Evolutionary conservation across 345 rosid genomes (phyloP).

Genomic region (Turritis glabra): DNA sequence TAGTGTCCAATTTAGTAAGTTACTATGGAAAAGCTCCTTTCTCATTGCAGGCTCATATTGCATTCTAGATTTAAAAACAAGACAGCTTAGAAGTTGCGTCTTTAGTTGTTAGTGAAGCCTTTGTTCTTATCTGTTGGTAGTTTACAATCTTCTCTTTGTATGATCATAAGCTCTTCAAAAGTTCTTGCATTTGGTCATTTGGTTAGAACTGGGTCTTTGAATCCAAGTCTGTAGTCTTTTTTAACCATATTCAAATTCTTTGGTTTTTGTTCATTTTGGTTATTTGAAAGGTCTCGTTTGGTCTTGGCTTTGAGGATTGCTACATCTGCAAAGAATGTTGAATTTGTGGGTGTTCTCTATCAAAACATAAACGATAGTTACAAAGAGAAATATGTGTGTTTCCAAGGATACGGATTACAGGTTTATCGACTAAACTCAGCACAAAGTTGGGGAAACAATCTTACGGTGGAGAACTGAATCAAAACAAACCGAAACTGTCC

Average conservation of each 20-base stretch:
- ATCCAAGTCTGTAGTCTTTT: conserved; percentile 1
- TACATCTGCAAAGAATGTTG: conserved; percentile 1
- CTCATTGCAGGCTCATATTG: background rate
- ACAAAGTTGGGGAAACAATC: conserved; percentile 1
- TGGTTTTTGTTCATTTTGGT: background rate
- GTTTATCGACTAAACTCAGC: background rate
- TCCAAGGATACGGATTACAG: background rate
- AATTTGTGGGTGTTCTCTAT: background rate
- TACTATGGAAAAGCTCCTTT: conserved; percentile 19
- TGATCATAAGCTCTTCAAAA: conserved; percentile 13
- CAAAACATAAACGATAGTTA: conserved; percentile 21
- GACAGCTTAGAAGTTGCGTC: conserved; percentile 14
- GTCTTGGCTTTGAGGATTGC: conserved; percentile 3
- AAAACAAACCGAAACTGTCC: background rate
- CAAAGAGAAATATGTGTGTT: conserved; percentile 14
- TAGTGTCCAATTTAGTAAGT: conserved; percentile 21
- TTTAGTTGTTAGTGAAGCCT: background rate
- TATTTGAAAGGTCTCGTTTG: background rate
- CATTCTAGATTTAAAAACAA: conserved; percentile 20
- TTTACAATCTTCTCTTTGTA: no score
- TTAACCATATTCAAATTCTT: conserved; percentile 10
- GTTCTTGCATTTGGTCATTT: conserved; percentile 17
- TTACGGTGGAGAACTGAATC: background rate
- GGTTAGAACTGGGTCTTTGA: conserved; percentile 2
- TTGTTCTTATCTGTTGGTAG: no score